Evolutionary conservation across 1,284 basidiomycete species (phyloP), one percentile per base, ranked within the genome.

Genomic region (Inonotus hispidus): DNA sequence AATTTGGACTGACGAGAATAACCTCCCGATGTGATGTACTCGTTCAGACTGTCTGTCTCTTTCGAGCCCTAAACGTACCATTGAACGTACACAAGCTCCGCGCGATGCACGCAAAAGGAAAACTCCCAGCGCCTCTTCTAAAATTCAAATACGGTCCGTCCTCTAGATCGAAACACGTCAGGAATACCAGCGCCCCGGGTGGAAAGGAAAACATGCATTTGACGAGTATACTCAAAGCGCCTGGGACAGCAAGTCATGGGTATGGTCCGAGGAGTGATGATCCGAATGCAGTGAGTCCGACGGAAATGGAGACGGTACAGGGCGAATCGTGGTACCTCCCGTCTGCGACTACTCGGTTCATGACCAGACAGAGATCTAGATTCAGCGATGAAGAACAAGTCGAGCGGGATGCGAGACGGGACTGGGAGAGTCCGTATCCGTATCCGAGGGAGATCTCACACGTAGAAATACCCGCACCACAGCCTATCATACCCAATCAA

Each of bases 281-380:
- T n/a, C 32, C 46, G 25, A 37, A 59, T 39, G 3, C n/a, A 49
- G 25, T 19, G 43, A 35, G 25, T 16, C 49, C 49, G 3, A 52
- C 23, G 10, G 59, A 60, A 21, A 60, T 60, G 59, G 59, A 60
- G 35, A 60, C 43, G 21, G 37, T 60, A 16, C 43, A 60, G 13
- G 59, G 59, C 53, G 59, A 60, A 35, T 56, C 59, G 11, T 60
- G 59, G 59, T 60, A 60, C 53, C 53, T 60, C n/a, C 59, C 59
- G 2, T 60, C 59, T 11, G 59, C 59, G 4, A 39, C 43, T n/a
- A 32, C 45, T n/a, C 27, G 46, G 14, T 39, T 53, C 19, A 25
- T 37, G 32, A 47, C 32, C 14, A 47, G 45, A 23, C 56, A 43
- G 19, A 47, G 56, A 35, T 23, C 46, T 13, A 21, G 45, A 41